Conservation (phyloP, 495 filamentous ascomycete genomes). For the Aspergillus conjunctus region DNA sequence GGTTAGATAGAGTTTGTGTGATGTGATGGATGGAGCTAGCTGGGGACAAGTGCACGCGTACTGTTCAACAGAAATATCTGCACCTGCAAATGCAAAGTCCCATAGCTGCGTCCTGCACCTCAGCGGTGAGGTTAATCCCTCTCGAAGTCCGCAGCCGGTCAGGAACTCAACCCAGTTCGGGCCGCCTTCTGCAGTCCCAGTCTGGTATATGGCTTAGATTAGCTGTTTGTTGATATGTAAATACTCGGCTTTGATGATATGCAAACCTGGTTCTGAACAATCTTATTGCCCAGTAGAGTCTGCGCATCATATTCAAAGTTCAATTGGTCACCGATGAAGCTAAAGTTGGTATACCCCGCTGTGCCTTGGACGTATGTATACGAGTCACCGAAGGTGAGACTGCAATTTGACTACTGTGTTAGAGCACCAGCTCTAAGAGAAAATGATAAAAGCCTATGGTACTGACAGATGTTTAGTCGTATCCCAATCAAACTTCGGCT, state of each 20-base stretch:
- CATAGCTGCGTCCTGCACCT: conserved; percentile 50
- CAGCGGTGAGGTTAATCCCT: conserved; percentile 40
- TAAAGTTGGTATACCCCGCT: conserved; percentile 47
- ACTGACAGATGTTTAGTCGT: conserved; percentile 37
- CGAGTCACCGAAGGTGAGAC: conserved; percentile 57
- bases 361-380: conserved; percentile 58
- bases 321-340: conserved; percentile 51
- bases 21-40: background rate
- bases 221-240: background rate
- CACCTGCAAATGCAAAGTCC: conserved; percentile 59
- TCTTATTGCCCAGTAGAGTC: conserved; percentile 46
- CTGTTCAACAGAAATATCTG: conserved; percentile 49
- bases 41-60: conserved; percentile 19
- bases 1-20: background rate
- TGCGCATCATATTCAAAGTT: conserved; percentile 41
- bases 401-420: conserved; percentile 15
- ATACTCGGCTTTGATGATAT: background rate
- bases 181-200: conserved; percentile 49
- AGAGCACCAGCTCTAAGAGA: background rate
- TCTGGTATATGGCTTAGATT: conserved; percentile 15
- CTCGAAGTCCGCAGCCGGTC: conserved; percentile 44
- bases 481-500: conserved; percentile 34
- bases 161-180: conserved; percentile 55
- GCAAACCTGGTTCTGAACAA: conserved; percentile 52
- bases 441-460: background rate